Evolutionary conservation across 2,329 filamentous ascomycete genomes (phyloP), one percentile per base, ranked within the genome.

Genomic region (Stemphylium beticola): DNA sequence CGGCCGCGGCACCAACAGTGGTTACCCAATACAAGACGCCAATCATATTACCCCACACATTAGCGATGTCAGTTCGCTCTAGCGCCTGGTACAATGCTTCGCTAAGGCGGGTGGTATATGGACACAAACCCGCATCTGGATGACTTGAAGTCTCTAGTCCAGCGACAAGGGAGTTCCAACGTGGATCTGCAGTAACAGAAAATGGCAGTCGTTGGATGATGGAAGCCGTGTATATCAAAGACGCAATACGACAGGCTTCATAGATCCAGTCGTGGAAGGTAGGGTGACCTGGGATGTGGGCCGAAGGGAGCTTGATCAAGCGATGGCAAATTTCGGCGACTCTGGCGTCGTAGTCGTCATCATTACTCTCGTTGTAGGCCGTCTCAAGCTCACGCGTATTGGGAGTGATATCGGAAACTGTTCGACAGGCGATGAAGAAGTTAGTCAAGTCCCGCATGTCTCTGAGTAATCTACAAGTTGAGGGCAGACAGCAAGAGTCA

Each of bases 1-100:
- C 63, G 15, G 71, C 72, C 10, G 68, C 71, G 4, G 67, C 65
- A 17, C 71, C 74, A 11, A 74, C 67, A 2, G 61, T 49, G 15
- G 64, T 58, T 11, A 71, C 65, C 72, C 71, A 76, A 54, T 74
- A 74, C 15, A 74, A 62, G 4, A 73, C 67, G 6, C 72, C 73
- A 14, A 65, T 58, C 68, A 75, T 69, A 40, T 68, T 56, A 39
- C 60, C 57, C 73, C 74, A 74, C 4, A 72, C 17, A n/a, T 68
- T 61, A 7, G 48, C 55, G 4, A 57, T 61, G 31, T 73, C 58
- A 12, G 69, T 64, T 11, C 57, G 62, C 33, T 62, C 44, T 7
- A 74, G 37, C 12, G 53, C 63, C 17, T 70, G 57, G 47, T 65
- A 65, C 2, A 73, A 51, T 12, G 55, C 34, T n/a, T 67, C 55